These are phyloP conservation scores for Globisporangium yorkense DNA, from an alignment of 352 stramenopile species.

Conservation along the genomic window DNA sequence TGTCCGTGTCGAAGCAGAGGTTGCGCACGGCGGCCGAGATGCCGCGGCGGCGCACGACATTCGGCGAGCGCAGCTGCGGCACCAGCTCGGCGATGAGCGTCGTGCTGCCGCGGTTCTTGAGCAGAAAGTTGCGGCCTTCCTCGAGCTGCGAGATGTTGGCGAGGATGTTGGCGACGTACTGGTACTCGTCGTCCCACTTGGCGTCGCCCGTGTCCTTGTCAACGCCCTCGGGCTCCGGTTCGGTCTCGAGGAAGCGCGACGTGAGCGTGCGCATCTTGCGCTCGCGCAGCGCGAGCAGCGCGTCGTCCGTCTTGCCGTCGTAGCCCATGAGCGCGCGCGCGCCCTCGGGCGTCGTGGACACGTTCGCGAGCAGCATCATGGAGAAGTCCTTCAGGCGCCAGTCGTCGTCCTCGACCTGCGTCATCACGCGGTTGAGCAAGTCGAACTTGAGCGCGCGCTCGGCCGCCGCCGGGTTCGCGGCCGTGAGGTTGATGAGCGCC, in stretches of 20 bases:
- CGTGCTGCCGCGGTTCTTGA: constrained; percentile 64
- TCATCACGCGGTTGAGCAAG: constrained; percentile 84
- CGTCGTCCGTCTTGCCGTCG: constrained; percentile 37
- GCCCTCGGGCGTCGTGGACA: constrained; percentile 65
- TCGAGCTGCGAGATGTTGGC: constrained; percentile 83
- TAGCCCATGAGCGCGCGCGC: constrained; percentile 62
- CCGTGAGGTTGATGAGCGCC: constrained; percentile 82
- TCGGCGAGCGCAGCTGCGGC: constrained; percentile 74
- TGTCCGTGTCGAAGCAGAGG: constrained; percentile 85
- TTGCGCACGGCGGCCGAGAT: constrained; percentile 68
- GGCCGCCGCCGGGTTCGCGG: constrained; percentile 53
- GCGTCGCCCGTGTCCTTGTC: constrained; percentile 62
- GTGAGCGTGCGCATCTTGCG: constrained; percentile 79
- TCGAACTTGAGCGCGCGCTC: constrained; percentile 76
- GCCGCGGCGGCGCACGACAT: constrained; percentile 73
- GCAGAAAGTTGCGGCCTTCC: constrained; percentile 68
- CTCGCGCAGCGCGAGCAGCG: constrained; percentile 53
- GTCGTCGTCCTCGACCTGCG: constrained; percentile 73
- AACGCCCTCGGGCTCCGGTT: constrained; percentile 73
- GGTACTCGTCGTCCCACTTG: constrained; percentile 86
- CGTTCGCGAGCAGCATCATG: constrained; percentile 87
- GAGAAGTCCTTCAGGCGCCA: constrained; percentile 80
- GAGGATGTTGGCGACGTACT: constrained; percentile 84
- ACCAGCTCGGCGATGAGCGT: constrained; percentile 61
- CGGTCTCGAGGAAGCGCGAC: constrained; percentile 57